Conservation (phyloP, 1,284 basidiomycete genomes). For the Rhodotorula sp. region DNA sequence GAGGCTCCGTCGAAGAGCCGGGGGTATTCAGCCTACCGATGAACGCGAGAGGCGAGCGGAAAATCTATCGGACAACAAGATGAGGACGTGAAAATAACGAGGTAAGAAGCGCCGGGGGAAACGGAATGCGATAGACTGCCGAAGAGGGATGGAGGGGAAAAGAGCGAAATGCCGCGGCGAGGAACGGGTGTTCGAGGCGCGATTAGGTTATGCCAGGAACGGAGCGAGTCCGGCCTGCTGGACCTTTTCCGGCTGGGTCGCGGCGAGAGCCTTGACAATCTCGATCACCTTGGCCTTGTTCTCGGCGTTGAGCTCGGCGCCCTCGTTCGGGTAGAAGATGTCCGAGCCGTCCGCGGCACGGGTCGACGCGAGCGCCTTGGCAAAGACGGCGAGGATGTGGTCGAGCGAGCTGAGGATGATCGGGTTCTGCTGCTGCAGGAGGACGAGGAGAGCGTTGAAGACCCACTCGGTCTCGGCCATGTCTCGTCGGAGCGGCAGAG, state of each 20-base stretch:
- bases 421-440: slow-evolving; percentile 73
- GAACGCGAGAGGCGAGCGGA: background rate
- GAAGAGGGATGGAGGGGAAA: background rate
- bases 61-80: background rate
- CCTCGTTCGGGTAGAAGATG: background rate
- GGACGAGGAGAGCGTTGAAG: slow-evolving; percentile 83
- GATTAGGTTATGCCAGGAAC: slow-evolving; percentile 13
- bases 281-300: slow-evolving; percentile 36
- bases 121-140: background rate
- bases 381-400: slow-evolving; percentile 76
- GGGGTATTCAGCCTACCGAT: too few relatives aligned
- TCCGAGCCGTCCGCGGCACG: slow-evolving; percentile 41
- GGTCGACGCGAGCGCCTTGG: slow-evolving; percentile 65
- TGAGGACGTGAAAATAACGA: background rate
- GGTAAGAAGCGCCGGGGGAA: background rate
- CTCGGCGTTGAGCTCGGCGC: background rate
- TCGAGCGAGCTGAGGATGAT: slow-evolving; percentile 73
- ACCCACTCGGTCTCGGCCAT: slow-evolving; percentile 41
- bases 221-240: slow-evolving; percentile 31
- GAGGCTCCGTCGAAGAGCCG: too few relatives aligned
- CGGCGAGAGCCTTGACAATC: slow-evolving; percentile 57
- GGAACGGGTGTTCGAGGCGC: background rate
- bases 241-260: slow-evolving; percentile 35
- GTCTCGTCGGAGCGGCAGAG: slow-evolving; percentile 65
- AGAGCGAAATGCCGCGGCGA: background rate